Percentiles rank a stretch among this genome's conserved stretches.
Evolutionary conservation across 2,329 filamentous ascomycete genomes (phyloP).

Genomic region (Verticillium klebahnii): DNA sequence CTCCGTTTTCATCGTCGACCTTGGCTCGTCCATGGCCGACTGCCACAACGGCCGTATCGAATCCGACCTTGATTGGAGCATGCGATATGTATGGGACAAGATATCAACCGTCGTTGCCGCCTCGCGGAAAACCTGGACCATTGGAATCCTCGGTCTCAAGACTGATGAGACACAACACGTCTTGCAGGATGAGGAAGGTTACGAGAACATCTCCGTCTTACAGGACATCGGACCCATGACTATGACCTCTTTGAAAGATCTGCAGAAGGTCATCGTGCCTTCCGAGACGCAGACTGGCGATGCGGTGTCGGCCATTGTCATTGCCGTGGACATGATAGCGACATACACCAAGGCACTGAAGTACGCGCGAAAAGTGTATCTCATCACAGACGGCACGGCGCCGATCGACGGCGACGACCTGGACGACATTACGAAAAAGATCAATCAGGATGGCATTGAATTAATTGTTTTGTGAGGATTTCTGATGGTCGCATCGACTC

Average conservation of each 20-base stretch:
- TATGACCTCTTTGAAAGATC: constrained; percentile 63
- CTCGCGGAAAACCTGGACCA: constrained; percentile 62
- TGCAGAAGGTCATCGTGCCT: constrained; percentile 61
- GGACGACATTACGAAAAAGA: constrained; percentile 64
- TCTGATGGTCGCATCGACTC: neutral
- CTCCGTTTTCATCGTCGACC: constrained; percentile 85
- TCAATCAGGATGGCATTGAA: constrained; percentile 73
- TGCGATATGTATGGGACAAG: constrained; percentile 95
- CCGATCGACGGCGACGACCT: constrained; percentile 68
- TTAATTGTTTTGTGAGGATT: constrained; percentile 70
- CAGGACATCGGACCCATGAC: constrained; percentile 58
- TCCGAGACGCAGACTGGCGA: constrained; percentile 70
- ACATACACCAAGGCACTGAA: constrained; percentile 77
- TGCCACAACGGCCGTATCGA: constrained; percentile 65
- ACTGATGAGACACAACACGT: constrained; percentile 73
- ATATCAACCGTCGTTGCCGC: constrained; percentile 64
- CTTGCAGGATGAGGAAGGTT: constrained; percentile 59
- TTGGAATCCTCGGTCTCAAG: constrained; percentile 76
- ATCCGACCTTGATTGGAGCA: constrained; percentile 81
- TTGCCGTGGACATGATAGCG: constrained; percentile 83
- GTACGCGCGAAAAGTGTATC: constrained; percentile 72
- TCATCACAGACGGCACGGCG: constrained; percentile 79
- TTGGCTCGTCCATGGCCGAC: constrained; percentile 79
- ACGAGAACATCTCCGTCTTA: constrained; percentile 76
- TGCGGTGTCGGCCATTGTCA: constrained; percentile 78